Percentiles rank a stretch among this genome's conserved stretches.
phyloP scores from a whole-genome alignment of 495 filamentous ascomycete genomes.

The Amphirosellinia nigrospora region DNA sequence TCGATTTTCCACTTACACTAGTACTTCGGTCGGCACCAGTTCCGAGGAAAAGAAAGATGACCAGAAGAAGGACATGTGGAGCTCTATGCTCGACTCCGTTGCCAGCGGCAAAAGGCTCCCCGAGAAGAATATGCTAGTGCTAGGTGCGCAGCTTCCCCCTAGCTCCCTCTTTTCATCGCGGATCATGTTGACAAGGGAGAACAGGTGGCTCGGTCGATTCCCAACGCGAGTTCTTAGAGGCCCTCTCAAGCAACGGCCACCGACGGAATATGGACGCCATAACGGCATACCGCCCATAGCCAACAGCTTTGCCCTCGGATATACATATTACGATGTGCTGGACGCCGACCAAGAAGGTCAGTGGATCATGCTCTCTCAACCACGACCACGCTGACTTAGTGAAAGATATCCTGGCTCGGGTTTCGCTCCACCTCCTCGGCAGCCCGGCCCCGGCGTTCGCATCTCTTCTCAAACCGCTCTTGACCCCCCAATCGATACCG shows the following conservation, averaged over 20 bases:
- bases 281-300: conserved; percentile 80
- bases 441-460: conserved; percentile 83
- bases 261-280: conserved; percentile 63
- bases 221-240: conserved; percentile 89
- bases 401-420: conserved; percentile 85
- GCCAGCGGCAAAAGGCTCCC: conserved; percentile 89
- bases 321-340: conserved; percentile 93
- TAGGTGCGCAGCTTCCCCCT: conserved; percentile 62
- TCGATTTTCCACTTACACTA: conserved; percentile 60
- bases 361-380: conserved; percentile 15
- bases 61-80: conserved; percentile 91
- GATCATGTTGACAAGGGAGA: conserved; percentile 33
- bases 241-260: conserved; percentile 69
- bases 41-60: conserved; percentile 65
- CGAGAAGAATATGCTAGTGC: conserved; percentile 87
- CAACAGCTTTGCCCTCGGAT: conserved; percentile 91
- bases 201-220: conserved; percentile 86
- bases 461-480: conserved; percentile 80
- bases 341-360: conserved; percentile 93
- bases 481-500: conserved; percentile 84
- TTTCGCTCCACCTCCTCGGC: conserved; percentile 88
- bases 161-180: conserved; percentile 15
- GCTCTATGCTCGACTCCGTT: conserved; percentile 86
- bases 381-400: conserved; percentile 20
- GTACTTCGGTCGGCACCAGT: conserved; percentile 50